Evolutionary conservation across 2,329 filamentous ascomycete species (phyloP).

Genomic region (Verticillium nonalfalfae): DNA sequence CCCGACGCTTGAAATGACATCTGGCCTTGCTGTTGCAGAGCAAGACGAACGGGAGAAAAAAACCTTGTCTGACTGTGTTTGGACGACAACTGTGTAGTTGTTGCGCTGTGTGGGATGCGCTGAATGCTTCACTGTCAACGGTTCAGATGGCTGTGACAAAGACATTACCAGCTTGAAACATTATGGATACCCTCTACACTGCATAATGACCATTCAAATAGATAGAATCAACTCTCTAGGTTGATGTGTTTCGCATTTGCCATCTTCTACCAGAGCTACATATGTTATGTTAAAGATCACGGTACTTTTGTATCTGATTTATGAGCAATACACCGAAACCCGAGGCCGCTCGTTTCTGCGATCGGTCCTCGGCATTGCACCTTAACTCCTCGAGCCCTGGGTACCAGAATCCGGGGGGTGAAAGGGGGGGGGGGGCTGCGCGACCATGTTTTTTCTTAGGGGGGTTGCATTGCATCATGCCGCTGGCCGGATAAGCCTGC

Average conservation of each 20-base stretch:
- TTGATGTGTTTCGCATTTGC: too few relatives aligned
- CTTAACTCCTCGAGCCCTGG: neutral
- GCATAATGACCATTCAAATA: too few relatives aligned
- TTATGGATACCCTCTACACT: slow-evolving; percentile 7
- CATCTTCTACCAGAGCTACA: too few relatives aligned
- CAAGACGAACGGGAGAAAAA: neutral
- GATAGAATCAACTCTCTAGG: too few relatives aligned
- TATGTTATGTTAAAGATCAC: too few relatives aligned
- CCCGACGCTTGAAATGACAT: slow-evolving; percentile 24
- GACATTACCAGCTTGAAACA: neutral
- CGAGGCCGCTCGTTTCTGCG: neutral
- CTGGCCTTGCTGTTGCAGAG: neutral
- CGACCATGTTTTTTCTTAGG: neutral
- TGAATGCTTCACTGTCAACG: neutral
- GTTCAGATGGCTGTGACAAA: neutral
- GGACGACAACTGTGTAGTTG: neutral
- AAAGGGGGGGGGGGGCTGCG: neutral
- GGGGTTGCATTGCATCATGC: neutral
- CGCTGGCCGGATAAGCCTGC: neutral
- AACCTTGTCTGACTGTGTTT: neutral
- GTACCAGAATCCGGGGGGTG: neutral
- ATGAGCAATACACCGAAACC: neutral
- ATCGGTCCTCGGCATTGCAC: neutral
- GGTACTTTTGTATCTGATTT: neutral
- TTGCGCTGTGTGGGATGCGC: too few relatives aligned